These are phyloP conservation scores for Pistacia vera DNA, from an alignment of 345 rosid species.

Conservation along the genomic window DNA sequence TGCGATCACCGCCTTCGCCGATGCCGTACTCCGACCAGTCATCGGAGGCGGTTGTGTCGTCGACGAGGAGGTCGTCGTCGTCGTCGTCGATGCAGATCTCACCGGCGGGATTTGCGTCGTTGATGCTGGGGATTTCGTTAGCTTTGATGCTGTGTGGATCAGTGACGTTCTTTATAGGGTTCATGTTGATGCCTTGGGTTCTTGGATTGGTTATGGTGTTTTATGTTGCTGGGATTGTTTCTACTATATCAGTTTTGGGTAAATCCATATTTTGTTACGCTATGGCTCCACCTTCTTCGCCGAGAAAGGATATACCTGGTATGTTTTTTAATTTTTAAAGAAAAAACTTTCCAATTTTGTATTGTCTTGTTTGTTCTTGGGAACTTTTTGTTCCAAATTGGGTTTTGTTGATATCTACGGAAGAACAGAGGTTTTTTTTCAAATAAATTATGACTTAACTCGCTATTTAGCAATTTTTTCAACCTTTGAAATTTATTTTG, in stretches of 20 bases:
- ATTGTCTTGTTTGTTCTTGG: not conserved
- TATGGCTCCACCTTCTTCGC: conserved; percentile 48
- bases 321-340: not conserved
- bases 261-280: conserved; percentile 61
- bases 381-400: not conserved
- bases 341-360: not conserved
- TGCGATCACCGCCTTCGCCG: conserved; percentile 71
- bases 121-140: conserved; percentile 81
- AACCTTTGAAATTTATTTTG: too few relatives aligned
- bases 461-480: not conserved
- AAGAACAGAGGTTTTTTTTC: not conserved
- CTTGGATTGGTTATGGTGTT: conserved; percentile 69
- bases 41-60: conserved; percentile 4
- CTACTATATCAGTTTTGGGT: conserved; percentile 67
- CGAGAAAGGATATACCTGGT: conserved; percentile 59
- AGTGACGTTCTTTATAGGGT: conserved; percentile 88
- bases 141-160: conserved; percentile 90
- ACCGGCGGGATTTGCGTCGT: conserved; percentile 82
- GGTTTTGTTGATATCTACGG: not conserved
- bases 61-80: conserved; percentile 25
- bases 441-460: not conserved
- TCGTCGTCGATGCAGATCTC: conserved; percentile 52
- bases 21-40: conserved; percentile 17
- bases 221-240: conserved; percentile 78
- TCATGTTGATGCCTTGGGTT: conserved; percentile 95